Evolutionary conservation across 2,329 filamentous ascomycete species (phyloP).

Genomic region (Fusarium aywerte): DNA sequence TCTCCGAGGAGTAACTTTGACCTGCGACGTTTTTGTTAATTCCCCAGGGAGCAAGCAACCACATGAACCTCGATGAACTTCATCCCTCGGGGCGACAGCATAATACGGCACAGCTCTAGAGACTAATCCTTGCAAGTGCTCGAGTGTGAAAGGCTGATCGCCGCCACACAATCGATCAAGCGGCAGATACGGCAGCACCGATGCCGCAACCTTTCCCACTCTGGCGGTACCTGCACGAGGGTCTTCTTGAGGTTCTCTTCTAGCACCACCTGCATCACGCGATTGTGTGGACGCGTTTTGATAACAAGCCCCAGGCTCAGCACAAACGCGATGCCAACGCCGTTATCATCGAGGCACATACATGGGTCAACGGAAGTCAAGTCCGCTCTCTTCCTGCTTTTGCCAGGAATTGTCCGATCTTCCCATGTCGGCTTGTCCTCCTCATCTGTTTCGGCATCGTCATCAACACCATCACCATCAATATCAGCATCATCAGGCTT

Average conservation of each 20-base stretch:
- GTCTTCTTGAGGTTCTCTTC: background rate
- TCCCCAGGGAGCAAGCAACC: background rate
- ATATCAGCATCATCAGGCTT: background rate
- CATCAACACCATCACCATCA: no score
- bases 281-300: background rate
- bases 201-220: background rate
- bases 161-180: background rate
- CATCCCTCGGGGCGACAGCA: background rate
- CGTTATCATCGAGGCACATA: background rate
- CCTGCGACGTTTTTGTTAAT: no score
- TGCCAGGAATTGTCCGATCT: background rate
- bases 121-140: background rate
- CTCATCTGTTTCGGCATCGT: fast-evolving
- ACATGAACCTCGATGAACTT: background rate
- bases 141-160: background rate
- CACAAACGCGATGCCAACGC: background rate
- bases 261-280: background rate
- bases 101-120: background rate
- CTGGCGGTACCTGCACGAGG: background rate
- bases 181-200: background rate
- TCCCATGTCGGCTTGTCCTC: background rate
- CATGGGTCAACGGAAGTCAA: background rate
- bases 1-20: background rate
- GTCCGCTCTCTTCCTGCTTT: background rate
- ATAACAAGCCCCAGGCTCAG: background rate